Conservation (phyloP, 805 yeast species). For the Wickerhamiella azymoides region DNA sequence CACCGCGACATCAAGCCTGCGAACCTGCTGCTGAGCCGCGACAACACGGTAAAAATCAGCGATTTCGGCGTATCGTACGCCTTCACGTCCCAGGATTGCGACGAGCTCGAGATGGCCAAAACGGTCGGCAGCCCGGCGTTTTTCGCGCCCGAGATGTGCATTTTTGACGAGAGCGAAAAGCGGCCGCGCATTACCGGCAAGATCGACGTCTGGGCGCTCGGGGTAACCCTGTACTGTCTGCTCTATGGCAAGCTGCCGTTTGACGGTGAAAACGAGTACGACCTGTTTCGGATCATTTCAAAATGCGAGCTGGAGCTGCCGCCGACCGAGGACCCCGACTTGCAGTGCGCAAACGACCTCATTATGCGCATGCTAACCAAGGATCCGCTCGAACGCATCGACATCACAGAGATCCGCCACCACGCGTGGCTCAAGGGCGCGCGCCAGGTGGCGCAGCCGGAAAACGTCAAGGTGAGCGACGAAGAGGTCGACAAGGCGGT, state of each 20-base stretch:
- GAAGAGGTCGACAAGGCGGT: constrained; percentile 69
- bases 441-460: constrained; percentile 22
- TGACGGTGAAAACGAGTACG: constrained; percentile 74
- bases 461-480: constrained; percentile 33
- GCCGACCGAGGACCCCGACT: constrained; percentile 16
- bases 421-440: constrained; percentile 56
- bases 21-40: constrained; percentile 56
- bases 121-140: constrained; percentile 98
- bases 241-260: constrained; percentile 84
- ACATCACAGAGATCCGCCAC: constrained; percentile 53
- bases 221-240: constrained; percentile 79
- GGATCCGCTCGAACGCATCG: constrained; percentile 53
- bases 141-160: constrained; percentile 87
- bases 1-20: constrained; percentile 65
- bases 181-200: constrained; percentile 43
- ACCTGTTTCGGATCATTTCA: constrained; percentile 69
- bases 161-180: constrained; percentile 28
- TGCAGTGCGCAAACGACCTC: constrained; percentile 36
- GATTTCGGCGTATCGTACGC: constrained; percentile 94
- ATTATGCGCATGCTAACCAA: constrained; percentile 49
- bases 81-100: constrained; percentile 31
- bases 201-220: constrained; percentile 96
- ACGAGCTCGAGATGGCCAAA: constrained; percentile 76
- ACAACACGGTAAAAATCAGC: constrained; percentile 74
- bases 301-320: constrained; percentile 50